A percentile compares a stretch with the other conserved stretches of the same genome.
phyloP scores from a whole-genome alignment of 306 rosid species.

The Malus sylvestris region DNA sequence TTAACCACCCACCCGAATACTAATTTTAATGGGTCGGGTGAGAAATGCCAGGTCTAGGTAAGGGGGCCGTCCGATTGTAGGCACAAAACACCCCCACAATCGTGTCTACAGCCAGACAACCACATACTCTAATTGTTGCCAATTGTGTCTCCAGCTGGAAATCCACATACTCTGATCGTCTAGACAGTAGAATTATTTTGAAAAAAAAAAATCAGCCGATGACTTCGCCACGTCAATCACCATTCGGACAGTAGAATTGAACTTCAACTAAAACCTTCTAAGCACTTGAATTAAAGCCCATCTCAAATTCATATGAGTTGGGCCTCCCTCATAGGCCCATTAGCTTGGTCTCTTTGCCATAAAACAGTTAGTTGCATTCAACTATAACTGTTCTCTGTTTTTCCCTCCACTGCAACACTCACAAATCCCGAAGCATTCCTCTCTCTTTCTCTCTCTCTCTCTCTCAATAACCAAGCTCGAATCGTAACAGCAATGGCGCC shows the following conservation, averaged over 20 bases:
- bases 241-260: not conserved
- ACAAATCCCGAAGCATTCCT: not conserved
- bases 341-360: not conserved
- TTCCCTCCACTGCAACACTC: constrained; percentile 1
- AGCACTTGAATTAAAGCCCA: not conserved
- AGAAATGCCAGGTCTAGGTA: too few species aligned
- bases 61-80: too few species aligned
- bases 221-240: too few species aligned
- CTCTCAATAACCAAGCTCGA: not conserved
- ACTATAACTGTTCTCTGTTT: not conserved
- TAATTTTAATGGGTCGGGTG: too few species aligned
- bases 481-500: constrained; percentile 34
- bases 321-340: not conserved
- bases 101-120: too few species aligned
- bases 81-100: too few species aligned
- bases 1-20: too few species aligned
- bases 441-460: not conserved
- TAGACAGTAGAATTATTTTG: too few species aligned
- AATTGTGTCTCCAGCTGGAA: too few species aligned
- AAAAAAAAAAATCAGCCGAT: too few species aligned
- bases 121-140: too few species aligned
- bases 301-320: not conserved
- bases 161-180: too few species aligned
- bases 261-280: not conserved
- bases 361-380: not conserved